Base-by-base conservation (phyloP, 2,329 filamentous ascomycete species). In the Trichoderma polysporum region DNA sequence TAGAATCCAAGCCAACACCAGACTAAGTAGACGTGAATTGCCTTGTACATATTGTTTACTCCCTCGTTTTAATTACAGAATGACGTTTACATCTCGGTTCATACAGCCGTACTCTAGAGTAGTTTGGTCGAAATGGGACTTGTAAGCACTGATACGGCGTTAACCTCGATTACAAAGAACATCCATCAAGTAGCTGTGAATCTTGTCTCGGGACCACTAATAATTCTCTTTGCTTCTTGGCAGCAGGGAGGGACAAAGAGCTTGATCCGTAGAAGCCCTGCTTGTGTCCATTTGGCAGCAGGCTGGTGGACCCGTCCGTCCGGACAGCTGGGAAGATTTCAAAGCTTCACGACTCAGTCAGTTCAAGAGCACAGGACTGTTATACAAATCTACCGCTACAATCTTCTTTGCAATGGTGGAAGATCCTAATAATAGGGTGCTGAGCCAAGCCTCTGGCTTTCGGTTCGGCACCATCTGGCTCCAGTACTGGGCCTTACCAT, bases 71-170 rank as follows among this genome's bases (percentile, higher is more conserved):
- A 33, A 29, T 31, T 29, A 17, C 25, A 29, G 25, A 15, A 9
- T 45, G 7, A 52, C 31, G 33, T 7, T 19, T 52, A 47, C 27
- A 25, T 59, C n/a, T 8, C 29, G 4, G 15, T 45, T n/a, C 8
- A 17, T 19, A 54, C 13, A n/a, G 12, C 27, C 13, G 35, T 12
- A 4, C 9, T 41, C 22, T 27, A n/a, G 49, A n/a, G 17, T n/a
- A 15, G 56, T 19, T 47, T 59, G 56, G n/a, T 6, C 17, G 27
- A 29, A 15, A 33, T 22, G 9, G 39, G n/a, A 31, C 25, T 7
- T 54, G 60, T 39, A 33, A 50, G 27, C n/a, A 41, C 49, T 49
- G 52, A 45, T 52, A 54, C 37, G 50, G 60, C 60, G 49, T 37
- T 35, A 35, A 17, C 19, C 35, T 45, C 17, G 37, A 25, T 47